Conservation (phyloP, 2,329 filamentous ascomycete genomes). For the Alternaria sp. region DNA sequence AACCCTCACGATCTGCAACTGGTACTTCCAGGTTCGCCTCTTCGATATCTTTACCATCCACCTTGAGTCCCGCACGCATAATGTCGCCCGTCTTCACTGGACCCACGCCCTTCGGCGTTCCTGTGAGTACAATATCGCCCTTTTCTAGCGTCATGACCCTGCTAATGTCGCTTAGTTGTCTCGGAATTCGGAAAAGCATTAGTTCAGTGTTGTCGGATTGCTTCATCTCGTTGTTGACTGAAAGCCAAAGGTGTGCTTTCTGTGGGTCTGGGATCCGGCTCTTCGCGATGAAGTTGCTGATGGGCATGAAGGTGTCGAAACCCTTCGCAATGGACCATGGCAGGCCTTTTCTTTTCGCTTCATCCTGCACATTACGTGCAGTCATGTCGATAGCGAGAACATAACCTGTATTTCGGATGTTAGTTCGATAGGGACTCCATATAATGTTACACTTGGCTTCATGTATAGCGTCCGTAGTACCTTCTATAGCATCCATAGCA, state of each 20-base stretch:
- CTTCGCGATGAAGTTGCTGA: constrained; percentile 84
- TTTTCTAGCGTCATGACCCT: constrained; percentile 92
- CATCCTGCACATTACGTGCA: constrained; percentile 91
- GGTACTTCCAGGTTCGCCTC: constrained; percentile 85
- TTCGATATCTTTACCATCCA: constrained; percentile 82
- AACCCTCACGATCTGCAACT: constrained; percentile 80
- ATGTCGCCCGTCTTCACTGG: constrained; percentile 85
- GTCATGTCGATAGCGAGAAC: constrained; percentile 97
- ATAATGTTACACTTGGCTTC: not conserved
- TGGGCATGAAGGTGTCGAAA: constrained; percentile 95
- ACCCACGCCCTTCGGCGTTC: constrained; percentile 95
- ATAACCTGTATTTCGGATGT: constrained; percentile 67
- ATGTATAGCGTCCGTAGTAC: constrained; percentile 57
- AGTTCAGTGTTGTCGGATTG: constrained; percentile 91
- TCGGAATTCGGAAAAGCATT: constrained; percentile 92
- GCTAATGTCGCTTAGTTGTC: constrained; percentile 89
- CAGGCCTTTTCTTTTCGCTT: constrained; percentile 95
- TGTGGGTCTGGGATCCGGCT: constrained; percentile 84
- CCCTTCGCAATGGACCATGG: constrained; percentile 98
- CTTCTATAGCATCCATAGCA: constrained; percentile 83
- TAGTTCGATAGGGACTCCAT: not conserved
- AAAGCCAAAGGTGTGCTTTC: constrained; percentile 84
- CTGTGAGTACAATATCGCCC: constrained; percentile 94
- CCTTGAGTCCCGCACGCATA: constrained; percentile 82
- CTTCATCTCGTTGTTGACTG: constrained; percentile 78